Evolutionary conservation across 331 rosid species (phyloP), one percentile per base, ranked within the genome.

Genomic region (Pyracantha coccinea): DNA sequence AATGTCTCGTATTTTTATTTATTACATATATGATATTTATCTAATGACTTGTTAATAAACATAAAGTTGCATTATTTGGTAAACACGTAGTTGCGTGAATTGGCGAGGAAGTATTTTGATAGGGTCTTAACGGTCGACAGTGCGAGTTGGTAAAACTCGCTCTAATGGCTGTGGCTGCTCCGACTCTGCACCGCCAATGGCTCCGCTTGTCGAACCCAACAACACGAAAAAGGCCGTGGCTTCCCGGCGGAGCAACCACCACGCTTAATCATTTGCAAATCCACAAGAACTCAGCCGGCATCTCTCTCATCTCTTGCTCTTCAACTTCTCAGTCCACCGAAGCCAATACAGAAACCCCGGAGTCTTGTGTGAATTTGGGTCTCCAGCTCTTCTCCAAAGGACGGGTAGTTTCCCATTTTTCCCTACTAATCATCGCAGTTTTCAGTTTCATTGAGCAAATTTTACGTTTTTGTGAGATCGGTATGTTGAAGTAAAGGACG

Each of bases 331-430:
- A 90, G 83, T 79, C 96, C 67, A 90, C 97, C 29, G 90, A 89
- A 79, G 68, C 91, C 55, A 76, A 81, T 57, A 27, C 83, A 55
- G 77, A 88, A 76, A 92, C 96, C 11, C 91, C 97, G 20, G 97
- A 92, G 82, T 87, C 92, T 66, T 88, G 85, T 58, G 97, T 94
- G 81, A 90, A 92, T 83, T 81, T 81, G 77, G 99, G 99, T 69
- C 99, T 94, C 84, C 81, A 90, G 76, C 96, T 92, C 58, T 94
- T 94, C 83, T 88, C 97, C 83, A 92, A 80, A 87, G 99, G 99
- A 78, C 81, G 91, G 95, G 99, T 94, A 78, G 66, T 53, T 20
- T 19, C 19, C 55, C 19, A 32, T 64, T 52, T 67, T 20, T 59
- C 50, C 35, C 57, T 10, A 27, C 54, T 62, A 23, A 1, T 6